Conservation (phyloP, 78 protist genomes). For the Guillardia theta region DNA sequence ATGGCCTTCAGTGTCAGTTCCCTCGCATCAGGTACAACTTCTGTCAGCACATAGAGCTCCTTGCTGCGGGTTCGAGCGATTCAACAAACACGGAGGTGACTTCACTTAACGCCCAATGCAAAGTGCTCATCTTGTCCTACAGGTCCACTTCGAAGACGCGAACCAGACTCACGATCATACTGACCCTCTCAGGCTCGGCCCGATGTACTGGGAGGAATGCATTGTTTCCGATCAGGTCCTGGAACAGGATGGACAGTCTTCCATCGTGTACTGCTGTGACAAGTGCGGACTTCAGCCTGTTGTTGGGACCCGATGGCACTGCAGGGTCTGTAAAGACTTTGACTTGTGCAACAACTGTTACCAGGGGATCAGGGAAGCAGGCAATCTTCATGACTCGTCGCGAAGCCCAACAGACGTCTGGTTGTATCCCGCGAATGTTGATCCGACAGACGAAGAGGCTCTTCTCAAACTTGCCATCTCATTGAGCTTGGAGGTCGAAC, state of each 20-base stretch:
- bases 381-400: neutral
- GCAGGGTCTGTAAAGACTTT: slow-evolving; percentile 30
- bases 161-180: neutral
- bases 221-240: neutral
- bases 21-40: too few relatives aligned
- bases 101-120: too few relatives aligned
- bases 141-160: slow-evolving; percentile 7
- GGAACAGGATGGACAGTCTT: neutral
- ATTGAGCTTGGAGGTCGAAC: neutral
- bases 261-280: slow-evolving; percentile 26
- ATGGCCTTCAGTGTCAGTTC: too few relatives aligned
- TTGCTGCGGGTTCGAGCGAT: too few relatives aligned
- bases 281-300: neutral
- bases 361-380: neutral
- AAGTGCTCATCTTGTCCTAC: too few relatives aligned
- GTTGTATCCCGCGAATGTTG: neutral
- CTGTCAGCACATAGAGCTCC: too few relatives aligned
- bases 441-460: neutral
- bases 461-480: neutral
- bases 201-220: slow-evolving; percentile 2
- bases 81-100: too few relatives aligned
- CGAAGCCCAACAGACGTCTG: neutral
- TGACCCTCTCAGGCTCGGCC: neutral
- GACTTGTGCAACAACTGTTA: slow-evolving; percentile 37
- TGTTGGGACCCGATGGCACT: slow-evolving; percentile 11